Evolutionary conservation across 441 rosid genomes (phyloP).

Genomic region (Pelargonium australe): DNA sequence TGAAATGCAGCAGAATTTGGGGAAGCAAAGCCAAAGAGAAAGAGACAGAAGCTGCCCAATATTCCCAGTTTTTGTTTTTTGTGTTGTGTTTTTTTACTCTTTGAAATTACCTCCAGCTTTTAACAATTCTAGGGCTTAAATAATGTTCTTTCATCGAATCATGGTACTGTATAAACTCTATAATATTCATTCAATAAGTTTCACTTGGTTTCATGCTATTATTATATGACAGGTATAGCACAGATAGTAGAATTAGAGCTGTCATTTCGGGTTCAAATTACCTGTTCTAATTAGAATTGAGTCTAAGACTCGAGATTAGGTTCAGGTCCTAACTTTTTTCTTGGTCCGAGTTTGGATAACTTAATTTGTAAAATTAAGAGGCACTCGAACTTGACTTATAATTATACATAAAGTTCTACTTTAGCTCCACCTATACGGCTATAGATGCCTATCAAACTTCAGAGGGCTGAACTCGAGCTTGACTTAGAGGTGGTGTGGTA

Average conservation of each 20-base stretch:
- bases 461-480: too few species aligned
- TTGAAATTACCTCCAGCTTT: conserved; percentile 24
- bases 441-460: too few species aligned
- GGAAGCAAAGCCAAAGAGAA: conserved; percentile 18
- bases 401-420: too few species aligned
- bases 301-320: too few species aligned
- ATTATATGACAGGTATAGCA: not conserved
- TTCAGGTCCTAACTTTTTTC: too few species aligned
- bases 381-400: too few species aligned
- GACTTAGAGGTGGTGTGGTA: too few species aligned
- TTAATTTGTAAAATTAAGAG: too few species aligned
- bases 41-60: conserved; percentile 24
- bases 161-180: not conserved
- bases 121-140: not conserved
- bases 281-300: not conserved
- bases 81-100: conserved; percentile 20
- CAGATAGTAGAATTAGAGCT: too few species aligned
- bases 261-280: not conserved
- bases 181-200: conserved; percentile 8
- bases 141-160: not conserved
- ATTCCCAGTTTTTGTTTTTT: conserved; percentile 16
- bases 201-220: not conserved
- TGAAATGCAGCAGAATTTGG: too few species aligned
- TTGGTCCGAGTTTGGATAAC: too few species aligned
- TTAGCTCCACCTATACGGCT: too few species aligned